Base-by-base conservation (phyloP, 371 early-diverging fungal species). In the Mortierella sp. region DNA sequence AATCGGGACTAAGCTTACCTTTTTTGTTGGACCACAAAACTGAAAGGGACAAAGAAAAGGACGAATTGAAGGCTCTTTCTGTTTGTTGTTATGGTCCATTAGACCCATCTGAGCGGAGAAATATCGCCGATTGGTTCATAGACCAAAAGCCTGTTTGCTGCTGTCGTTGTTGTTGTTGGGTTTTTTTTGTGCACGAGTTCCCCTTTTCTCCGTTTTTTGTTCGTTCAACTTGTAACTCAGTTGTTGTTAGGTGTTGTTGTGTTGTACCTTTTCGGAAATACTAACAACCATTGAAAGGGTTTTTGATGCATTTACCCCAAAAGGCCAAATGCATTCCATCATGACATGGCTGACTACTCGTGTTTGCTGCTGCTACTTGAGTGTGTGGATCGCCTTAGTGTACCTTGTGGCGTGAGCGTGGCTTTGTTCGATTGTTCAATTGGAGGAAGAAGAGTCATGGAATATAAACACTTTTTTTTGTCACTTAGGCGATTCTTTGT, bases 281-380 rank as follows among this genome's bases (percentile, higher is more conserved):
- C 55, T 31, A 55, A 55, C 31, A 29, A 31, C 1, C 14, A 16
- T 14, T 13, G 4, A 45, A 16, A 45, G 16, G 26, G 26, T 13
- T 39, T 26, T 13, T 44, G 16, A 26, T 40, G 26, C 66, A 26
- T 29, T n/a, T 55, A 16, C 55, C 55, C 29, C 55, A 55, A 55
- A 55, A 55, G 55, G 53, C 29, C 31, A 55, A 16, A 55, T 55
- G 55, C 55, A 55, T 55, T 31, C 55, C 55, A 31, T 55, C 31
- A 8, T 55, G n/a, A n/a, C n/a, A n/a, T n/a, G n/a, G n/a, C n/a
- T n/a, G n/a, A n/a, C n/a, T n/a, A n/a, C n/a, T n/a, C n/a, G 29
- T 55, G 16, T 34, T 16, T 55, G 9, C 31, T 22, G n/a, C n/a
- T n/a, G n/a, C 50, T 47, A 47, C n/a, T n/a, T n/a, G n/a, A n/a